Conservation (phyloP, 140 eudicot species). For the Stevia rebaudiana region DNA sequence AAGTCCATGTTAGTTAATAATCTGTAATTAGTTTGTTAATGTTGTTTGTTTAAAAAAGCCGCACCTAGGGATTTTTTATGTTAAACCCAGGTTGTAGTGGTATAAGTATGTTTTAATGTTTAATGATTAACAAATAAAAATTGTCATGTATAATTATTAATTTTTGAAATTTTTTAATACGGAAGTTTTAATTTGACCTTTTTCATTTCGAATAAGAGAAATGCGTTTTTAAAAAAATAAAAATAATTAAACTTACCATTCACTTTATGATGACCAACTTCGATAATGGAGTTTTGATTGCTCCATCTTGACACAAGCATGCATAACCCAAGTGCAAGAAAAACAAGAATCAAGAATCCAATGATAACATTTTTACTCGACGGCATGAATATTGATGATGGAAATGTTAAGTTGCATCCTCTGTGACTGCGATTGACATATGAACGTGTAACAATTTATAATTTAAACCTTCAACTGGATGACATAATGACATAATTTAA, state of each 20-base stretch:
- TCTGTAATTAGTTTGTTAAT: too few relatives aligned
- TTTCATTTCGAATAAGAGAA: background rate
- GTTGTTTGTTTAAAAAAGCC: too few relatives aligned
- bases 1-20: background rate
- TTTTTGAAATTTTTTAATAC: too few relatives aligned
- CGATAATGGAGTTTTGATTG: conserved; percentile 34
- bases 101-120: too few relatives aligned
- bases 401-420: conserved; percentile 75
- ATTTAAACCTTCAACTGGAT: too few relatives aligned
- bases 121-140: too few relatives aligned
- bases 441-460: background rate
- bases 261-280: conserved; percentile 28
- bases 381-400: conserved; percentile 38
- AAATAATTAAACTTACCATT: conserved; percentile 35
- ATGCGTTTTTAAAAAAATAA: too few relatives aligned
- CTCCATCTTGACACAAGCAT: conserved; percentile 43
- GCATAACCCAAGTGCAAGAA: conserved; percentile 48
- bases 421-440: conserved; percentile 41
- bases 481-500: too few relatives aligned
- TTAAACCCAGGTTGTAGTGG: too few relatives aligned
- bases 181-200: too few relatives aligned
- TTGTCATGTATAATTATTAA: too few relatives aligned
- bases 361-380: conserved; percentile 31
- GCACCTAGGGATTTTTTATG: too few relatives aligned
- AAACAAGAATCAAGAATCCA: conserved; percentile 35